Evolutionary conservation across 2,329 filamentous ascomycete species (phyloP).

Genomic region (Scolecobasidium constrictum): DNA sequence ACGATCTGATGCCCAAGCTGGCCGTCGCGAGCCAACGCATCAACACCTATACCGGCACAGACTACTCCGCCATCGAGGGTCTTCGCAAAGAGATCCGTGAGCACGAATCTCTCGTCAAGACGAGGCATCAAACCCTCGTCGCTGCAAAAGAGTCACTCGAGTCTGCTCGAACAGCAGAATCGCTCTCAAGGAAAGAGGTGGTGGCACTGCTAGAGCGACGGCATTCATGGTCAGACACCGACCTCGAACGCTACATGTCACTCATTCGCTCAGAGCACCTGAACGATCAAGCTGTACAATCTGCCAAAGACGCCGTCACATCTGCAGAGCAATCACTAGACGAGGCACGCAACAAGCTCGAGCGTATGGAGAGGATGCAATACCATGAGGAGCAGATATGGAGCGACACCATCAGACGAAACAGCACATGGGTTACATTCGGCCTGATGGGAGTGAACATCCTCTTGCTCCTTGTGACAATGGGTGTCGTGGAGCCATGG

Average conservation of each 20-base stretch:
- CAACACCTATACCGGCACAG: constrained; percentile 81
- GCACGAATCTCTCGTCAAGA: constrained; percentile 50
- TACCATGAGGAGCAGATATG: constrained; percentile 99
- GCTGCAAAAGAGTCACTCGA: constrained; percentile 67
- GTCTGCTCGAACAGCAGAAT: constrained; percentile 69
- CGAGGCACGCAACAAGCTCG: constrained; percentile 62
- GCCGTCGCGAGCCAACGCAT: constrained; percentile 78
- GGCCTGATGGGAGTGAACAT: constrained; percentile 97
- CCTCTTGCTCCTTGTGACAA: constrained; percentile 71
- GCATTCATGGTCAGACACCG: constrained; percentile 75
- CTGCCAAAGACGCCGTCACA: constrained; percentile 60
- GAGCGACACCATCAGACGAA: constrained; percentile 92
- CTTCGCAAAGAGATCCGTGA: constrained; percentile 68
- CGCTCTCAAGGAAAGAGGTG: constrained; percentile 88
- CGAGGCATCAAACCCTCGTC: constrained; percentile 52
- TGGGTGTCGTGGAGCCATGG: constrained; percentile 91
- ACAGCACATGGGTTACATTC: constrained; percentile 98
- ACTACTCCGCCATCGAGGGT: constrained; percentile 78
- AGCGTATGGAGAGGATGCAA: constrained; percentile 71
- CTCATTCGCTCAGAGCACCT: constrained; percentile 88
- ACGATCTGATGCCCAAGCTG: constrained; percentile 74
- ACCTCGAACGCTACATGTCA: constrained; percentile 88
- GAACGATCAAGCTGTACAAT: constrained; percentile 73
- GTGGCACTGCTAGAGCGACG: constrained; percentile 90
- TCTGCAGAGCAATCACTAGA: constrained; percentile 72